phyloP scores from a whole-genome alignment of 345 rosid species.

The Syzygium aromaticum region DNA sequence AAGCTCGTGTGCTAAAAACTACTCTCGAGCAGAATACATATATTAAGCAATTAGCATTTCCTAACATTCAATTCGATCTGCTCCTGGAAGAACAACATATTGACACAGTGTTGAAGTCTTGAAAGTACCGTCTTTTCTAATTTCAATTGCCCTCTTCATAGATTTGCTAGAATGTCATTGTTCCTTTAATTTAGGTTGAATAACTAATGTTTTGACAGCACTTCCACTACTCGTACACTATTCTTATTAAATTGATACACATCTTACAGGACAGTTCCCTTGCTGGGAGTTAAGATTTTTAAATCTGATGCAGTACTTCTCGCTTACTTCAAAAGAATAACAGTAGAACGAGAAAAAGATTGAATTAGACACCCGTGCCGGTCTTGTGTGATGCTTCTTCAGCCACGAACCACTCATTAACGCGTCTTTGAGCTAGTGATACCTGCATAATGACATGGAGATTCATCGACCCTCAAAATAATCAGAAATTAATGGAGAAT shows the following conservation, averaged over 20 bases:
- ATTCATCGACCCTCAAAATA: not conserved
- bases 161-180: not conserved
- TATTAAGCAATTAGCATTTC: not conserved
- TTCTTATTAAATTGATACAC: not conserved
- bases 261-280: not conserved
- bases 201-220: not conserved
- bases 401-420: not conserved
- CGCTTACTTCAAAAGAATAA: not conserved
- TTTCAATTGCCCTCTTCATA: not conserved
- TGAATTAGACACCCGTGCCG: not conserved
- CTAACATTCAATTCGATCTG: not conserved
- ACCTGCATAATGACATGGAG: not conserved
- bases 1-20: not conserved
- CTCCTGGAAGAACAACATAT: not conserved
- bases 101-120: not conserved
- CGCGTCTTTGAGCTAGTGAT: not conserved
- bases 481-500: not conserved
- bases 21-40: too few species aligned
- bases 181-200: not conserved
- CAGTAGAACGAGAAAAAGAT: not conserved
- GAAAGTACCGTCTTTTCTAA: not conserved
- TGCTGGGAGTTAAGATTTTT: not conserved
- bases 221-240: not conserved
- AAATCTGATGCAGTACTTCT: not conserved
- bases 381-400: not conserved